These are phyloP conservation scores for Leishmania martiniquensis DNA, from an alignment of 208 protist species.

Conservation along the genomic window DNA sequence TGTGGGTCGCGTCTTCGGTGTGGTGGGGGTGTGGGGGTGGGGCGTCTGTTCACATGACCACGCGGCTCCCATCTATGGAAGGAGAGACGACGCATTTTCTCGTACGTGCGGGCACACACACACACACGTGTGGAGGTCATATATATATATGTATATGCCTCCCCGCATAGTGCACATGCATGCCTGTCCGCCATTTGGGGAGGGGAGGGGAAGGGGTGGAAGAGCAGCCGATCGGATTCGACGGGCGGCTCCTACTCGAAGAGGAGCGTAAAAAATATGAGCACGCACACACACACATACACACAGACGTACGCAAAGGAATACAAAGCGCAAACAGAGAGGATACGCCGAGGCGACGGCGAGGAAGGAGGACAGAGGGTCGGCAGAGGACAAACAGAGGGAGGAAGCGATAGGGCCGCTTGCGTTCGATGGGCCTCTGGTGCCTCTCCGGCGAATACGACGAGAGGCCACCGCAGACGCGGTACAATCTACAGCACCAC, in stretches of 20 bases:
- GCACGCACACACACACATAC: not conserved
- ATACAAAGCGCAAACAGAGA: not conserved
- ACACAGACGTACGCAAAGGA: not conserved
- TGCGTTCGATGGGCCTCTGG: not conserved
- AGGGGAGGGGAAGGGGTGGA: not conserved
- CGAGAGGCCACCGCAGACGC: not conserved
- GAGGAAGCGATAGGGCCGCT: not conserved
- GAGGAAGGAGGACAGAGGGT: not conserved
- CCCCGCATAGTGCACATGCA: too few relatives aligned
- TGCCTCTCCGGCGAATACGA: not conserved
- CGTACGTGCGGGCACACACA: not conserved
- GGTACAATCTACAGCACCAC: not conserved
- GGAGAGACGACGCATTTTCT: not conserved
- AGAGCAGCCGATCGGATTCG: not conserved
- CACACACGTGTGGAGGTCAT: too few relatives aligned
- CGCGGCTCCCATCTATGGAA: not conserved
- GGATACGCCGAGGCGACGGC: not conserved
- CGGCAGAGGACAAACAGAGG: not conserved
- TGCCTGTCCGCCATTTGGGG: too few relatives aligned
- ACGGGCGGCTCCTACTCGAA: not conserved
- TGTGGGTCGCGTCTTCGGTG: not conserved
- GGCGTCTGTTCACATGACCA: slow-evolving; percentile 2
- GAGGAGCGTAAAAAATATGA: not conserved
- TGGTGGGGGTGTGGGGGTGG: too few relatives aligned
- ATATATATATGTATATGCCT: too few relatives aligned